phyloP scores from a whole-genome alignment of 305 asterid genomes.

The Lippia alba region DNA sequence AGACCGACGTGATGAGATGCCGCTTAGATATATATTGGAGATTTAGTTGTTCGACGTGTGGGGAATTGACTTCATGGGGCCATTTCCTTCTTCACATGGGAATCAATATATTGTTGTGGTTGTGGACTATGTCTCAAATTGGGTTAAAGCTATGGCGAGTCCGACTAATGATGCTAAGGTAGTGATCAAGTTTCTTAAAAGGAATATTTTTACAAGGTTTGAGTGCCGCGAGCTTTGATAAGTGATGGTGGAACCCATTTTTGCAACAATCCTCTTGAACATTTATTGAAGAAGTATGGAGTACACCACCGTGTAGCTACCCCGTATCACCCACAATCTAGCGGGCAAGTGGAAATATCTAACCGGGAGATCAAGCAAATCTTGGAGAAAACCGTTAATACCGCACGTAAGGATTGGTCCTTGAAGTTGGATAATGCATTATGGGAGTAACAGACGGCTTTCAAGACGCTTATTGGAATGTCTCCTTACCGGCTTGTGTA shows the following conservation, averaged over 20 bases:
- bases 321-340: background rate
- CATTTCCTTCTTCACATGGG: background rate
- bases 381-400: background rate
- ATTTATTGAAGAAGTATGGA: background rate
- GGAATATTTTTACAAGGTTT: background rate
- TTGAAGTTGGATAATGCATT: background rate
- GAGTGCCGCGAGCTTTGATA: background rate
- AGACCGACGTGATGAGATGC: background rate
- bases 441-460: background rate
- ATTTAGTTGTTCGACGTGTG: background rate
- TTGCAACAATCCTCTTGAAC: background rate
- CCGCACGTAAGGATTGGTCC: background rate
- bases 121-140: background rate
- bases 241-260: background rate
- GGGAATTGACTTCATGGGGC: background rate
- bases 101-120: background rate
- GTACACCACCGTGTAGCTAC: background rate
- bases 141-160: background rate
- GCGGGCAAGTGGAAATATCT: background rate
- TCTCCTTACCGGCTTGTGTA: background rate
- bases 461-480: background rate
- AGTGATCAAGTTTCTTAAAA: background rate
- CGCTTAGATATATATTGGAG: background rate
- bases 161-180: background rate
- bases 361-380: background rate